Conservation (phyloP, 1,139 yeast genomes). For the Yamadazyma atlantica region DNA sequence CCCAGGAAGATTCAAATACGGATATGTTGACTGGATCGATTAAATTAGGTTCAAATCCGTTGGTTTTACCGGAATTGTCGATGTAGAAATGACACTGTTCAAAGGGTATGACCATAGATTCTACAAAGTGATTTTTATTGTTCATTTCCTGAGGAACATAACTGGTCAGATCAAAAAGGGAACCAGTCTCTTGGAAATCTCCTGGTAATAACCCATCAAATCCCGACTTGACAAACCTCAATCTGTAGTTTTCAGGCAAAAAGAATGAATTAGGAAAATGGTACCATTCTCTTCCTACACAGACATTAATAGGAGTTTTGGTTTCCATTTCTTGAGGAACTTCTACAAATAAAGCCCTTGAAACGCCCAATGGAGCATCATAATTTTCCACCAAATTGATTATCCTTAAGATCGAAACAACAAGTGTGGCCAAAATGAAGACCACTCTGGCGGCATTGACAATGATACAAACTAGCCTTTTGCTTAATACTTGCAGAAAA, state of each 20-base stretch:
- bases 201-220: slow-evolving; percentile 90
- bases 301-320: slow-evolving; percentile 48
- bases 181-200: slow-evolving; percentile 58
- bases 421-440: slow-evolving; percentile 4
- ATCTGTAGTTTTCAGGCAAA: slow-evolving; percentile 57
- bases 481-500: not conserved
- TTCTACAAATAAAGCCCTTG: slow-evolving; percentile 4
- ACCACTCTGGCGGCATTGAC: not conserved
- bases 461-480: not conserved
- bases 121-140: slow-evolving; percentile 61
- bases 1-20: slow-evolving; percentile 34
- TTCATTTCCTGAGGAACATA: slow-evolving; percentile 66
- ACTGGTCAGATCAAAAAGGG: slow-evolving; percentile 30
- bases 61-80: slow-evolving; percentile 42
- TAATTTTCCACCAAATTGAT: slow-evolving; percentile 52
- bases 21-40: slow-evolving; percentile 3
- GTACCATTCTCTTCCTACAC: slow-evolving; percentile 95
- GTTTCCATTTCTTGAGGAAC: not conserved
- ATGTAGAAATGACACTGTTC: slow-evolving; percentile 57
- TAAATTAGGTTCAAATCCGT: slow-evolving; percentile 15
- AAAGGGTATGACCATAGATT: slow-evolving; percentile 46
- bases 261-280: slow-evolving; percentile 88
- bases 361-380: slow-evolving; percentile 52
- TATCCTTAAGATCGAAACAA: slow-evolving; percentile 37
- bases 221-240: slow-evolving; percentile 71